phyloP scores from a whole-genome alignment of 2,329 filamentous ascomycete species.

The Paracoccidioides brasiliensis region DNA sequence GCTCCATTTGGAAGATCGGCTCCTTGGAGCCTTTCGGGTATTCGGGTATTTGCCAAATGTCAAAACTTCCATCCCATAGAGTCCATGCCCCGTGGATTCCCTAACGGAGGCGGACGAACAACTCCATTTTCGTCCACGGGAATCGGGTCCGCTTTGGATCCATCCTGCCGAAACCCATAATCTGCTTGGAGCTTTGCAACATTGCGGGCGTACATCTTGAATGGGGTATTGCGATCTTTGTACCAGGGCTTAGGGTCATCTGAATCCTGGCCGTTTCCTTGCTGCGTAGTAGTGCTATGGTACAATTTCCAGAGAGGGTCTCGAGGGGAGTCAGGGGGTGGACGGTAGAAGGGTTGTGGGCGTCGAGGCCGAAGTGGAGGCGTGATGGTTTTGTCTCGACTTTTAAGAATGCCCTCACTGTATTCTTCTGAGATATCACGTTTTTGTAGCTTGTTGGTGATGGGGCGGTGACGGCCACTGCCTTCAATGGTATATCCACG shows the following conservation, averaged over 20 bases:
- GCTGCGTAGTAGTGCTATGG: not conserved
- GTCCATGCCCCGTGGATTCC: not conserved
- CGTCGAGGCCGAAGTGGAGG: not conserved
- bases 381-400: not conserved
- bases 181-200: constrained; percentile 22
- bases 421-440: not conserved
- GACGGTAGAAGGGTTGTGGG: not conserved
- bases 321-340: not conserved
- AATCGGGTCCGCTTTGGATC: constrained; percentile 12
- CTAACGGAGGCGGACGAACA: constrained; percentile 13
- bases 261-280: not conserved
- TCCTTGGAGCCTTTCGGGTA: not conserved
- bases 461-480: not conserved
- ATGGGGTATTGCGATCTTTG: constrained; percentile 24
- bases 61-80: constrained; percentile 6
- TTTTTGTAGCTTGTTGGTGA: not conserved
- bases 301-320: not conserved
- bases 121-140: constrained; percentile 23
- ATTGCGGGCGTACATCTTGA: constrained; percentile 25
- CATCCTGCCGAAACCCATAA: constrained; percentile 14
- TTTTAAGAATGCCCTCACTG: not conserved
- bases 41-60: not conserved
- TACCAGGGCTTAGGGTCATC: constrained; percentile 16
- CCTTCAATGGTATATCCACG: not conserved
- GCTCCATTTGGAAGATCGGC: not conserved